A percentile compares a stretch with the other conserved stretches of the same genome.
Conservation (phyloP, 495 filamentous ascomycete species). For the Apiosordaria backusii region DNA sequence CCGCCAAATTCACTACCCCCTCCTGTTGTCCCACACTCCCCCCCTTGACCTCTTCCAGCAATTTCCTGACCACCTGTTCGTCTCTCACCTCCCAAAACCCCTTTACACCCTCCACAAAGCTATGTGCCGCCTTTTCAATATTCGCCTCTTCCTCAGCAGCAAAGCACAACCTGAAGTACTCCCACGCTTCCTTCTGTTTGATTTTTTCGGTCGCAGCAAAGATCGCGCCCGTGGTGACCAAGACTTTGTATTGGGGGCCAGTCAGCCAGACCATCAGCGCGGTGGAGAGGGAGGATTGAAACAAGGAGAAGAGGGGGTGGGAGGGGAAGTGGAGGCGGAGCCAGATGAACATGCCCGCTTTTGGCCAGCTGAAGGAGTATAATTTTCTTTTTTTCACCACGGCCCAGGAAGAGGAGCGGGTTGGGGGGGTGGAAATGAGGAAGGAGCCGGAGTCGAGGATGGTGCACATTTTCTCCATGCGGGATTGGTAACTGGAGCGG, state of each 20-base stretch:
- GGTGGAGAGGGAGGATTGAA: slow-evolving; percentile 10
- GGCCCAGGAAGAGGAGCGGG: slow-evolving; percentile 44
- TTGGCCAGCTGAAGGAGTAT: slow-evolving; percentile 71
- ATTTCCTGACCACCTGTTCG: slow-evolving; percentile 57
- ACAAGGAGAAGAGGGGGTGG: slow-evolving; percentile 58
- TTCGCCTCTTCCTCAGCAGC: slow-evolving; percentile 72
- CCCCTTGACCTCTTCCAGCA: slow-evolving; percentile 29
- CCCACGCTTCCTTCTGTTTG: slow-evolving; percentile 51
- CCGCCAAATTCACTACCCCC: slow-evolving; percentile 10
- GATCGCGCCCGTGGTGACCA: slow-evolving; percentile 64
- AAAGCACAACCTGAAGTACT: slow-evolving; percentile 78
- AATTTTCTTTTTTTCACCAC: slow-evolving; percentile 67
- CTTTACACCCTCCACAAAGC: slow-evolving; percentile 64
- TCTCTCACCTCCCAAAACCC: slow-evolving; percentile 73
- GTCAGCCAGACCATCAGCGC: slow-evolving; percentile 75
- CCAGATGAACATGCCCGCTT: slow-evolving; percentile 96
- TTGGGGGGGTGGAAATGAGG: slow-evolving; percentile 48
- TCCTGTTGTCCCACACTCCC: slow-evolving; percentile 1
- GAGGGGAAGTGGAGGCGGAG: slow-evolving; percentile 60
- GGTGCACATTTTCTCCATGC: slow-evolving; percentile 73
- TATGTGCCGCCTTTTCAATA: slow-evolving; percentile 52
- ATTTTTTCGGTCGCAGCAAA: slow-evolving; percentile 65
- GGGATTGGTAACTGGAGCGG: slow-evolving; percentile 72
- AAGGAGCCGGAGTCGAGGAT: slow-evolving; percentile 63
- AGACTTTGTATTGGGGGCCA: slow-evolving; percentile 59